A percentile compares a stretch with the other conserved stretches of the same genome.
Conservation (phyloP, 345 rosid species). For the Citropsis articulata region DNA sequence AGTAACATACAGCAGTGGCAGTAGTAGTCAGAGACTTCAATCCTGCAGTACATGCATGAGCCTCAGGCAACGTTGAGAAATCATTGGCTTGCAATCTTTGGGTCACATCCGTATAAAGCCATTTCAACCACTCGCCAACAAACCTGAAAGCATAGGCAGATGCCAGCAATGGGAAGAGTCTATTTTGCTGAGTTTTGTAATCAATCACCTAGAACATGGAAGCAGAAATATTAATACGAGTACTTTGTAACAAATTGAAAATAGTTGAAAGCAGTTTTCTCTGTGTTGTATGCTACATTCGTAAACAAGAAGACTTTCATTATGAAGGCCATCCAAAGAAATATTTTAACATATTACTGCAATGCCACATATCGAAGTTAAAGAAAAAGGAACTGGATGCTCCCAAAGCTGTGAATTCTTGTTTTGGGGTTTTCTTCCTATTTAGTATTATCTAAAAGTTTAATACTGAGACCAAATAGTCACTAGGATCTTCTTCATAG, state of each 20-base stretch:
- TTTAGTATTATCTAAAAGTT: background rate
- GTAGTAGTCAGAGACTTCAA: constrained; percentile 95
- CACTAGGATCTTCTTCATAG: background rate
- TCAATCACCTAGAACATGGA: constrained; percentile 73
- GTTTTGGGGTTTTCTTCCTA: background rate
- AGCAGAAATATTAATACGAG: constrained; percentile 15
- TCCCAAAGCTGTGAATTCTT: background rate
- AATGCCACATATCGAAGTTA: background rate
- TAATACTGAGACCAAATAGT: background rate
- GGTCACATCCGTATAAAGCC: constrained; percentile 91
- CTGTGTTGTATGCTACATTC: background rate
- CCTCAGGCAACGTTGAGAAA: constrained; percentile 93
- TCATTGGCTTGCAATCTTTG: constrained; percentile 82
- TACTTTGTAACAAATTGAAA: background rate
- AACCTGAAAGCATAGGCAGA: constrained; percentile 98
- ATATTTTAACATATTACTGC: background rate
- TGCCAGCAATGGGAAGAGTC: constrained; percentile 98
- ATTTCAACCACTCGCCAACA: constrained; percentile 97
- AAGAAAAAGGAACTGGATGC: background rate
- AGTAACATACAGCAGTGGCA: constrained; percentile 76
- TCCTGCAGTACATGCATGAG: constrained; percentile 99
- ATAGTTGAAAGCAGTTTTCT: background rate
- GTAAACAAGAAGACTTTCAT: background rate
- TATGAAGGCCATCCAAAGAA: background rate
- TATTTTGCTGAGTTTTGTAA: constrained; percentile 91